These are phyloP conservation scores for Wickerhamiella pararugosa DNA, from an alignment of 1,139 yeast genomes.

Conservation along the genomic window DNA sequence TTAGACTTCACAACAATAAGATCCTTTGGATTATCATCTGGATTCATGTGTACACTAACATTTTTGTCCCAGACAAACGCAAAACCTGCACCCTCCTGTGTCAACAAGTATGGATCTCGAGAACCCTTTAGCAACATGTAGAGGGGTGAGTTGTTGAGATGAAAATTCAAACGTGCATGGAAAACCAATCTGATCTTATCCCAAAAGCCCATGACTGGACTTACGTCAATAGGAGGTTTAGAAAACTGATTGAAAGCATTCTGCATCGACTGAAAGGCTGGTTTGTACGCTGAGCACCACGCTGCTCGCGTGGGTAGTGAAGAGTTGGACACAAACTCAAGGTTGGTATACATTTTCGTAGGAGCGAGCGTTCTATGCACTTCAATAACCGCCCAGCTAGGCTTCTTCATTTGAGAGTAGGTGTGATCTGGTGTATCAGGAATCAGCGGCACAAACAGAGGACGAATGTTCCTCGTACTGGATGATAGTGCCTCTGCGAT, in stretches of 20 bases:
- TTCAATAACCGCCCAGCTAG: conserved; percentile 34
- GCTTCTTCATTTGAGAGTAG: neutral
- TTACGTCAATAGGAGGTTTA: conserved; percentile 69
- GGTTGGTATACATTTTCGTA: conserved; percentile 54
- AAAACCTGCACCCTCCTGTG: conserved; percentile 64
- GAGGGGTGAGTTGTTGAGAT: conserved; percentile 37
- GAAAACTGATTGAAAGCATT: conserved; percentile 69
- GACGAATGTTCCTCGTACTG: conserved; percentile 38
- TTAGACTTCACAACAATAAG: conserved; percentile 52
- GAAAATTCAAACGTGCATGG: conserved; percentile 38
- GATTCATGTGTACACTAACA: conserved; percentile 46
- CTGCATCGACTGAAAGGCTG: conserved; percentile 73
- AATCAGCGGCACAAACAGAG: conserved; percentile 48
- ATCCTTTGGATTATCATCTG: conserved; percentile 43
- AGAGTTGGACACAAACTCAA: conserved; percentile 42
- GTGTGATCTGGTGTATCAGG: conserved; percentile 26
- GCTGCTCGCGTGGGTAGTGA: conserved; percentile 50
- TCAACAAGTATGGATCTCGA: conserved; percentile 55
- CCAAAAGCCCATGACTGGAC: conserved; percentile 73
- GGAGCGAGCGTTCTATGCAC: conserved; percentile 69
- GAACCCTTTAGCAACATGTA: conserved; percentile 50
- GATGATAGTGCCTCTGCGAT: conserved; percentile 38
- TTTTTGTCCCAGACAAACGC: conserved; percentile 62
- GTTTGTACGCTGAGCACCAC: conserved; percentile 79
- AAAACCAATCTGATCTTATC: conserved; percentile 48